Percentiles rank a stretch among this genome's conserved stretches.
phyloP scores from a whole-genome alignment of 23 red algal species.

The Gracilaria vermiculophylla region DNA sequence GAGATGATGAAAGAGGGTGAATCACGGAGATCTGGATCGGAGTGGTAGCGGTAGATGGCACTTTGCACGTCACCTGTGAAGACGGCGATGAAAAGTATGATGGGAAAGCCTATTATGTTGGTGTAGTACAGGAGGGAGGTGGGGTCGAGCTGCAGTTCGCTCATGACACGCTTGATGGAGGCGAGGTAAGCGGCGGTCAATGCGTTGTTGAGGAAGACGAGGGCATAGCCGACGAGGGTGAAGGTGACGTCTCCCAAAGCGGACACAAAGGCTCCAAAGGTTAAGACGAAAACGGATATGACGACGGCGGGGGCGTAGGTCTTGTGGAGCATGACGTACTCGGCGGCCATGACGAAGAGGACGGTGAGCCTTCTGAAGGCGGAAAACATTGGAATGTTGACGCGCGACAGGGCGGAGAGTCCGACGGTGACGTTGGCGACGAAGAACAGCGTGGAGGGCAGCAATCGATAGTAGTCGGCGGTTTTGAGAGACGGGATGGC shows the following conservation, averaged over 20 bases:
- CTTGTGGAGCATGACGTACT: constrained; percentile 81
- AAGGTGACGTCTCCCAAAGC: constrained; percentile 89
- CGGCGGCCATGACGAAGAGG: constrained; percentile 92
- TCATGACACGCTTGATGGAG: constrained; percentile 84
- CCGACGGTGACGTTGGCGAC: constrained; percentile 80
- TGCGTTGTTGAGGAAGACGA: constrained; percentile 94
- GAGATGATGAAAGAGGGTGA: constrained; percentile 64
- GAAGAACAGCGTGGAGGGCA: constrained; percentile 69
- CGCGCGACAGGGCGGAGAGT: constrained; percentile 78
- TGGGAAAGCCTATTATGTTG: constrained; percentile 64
- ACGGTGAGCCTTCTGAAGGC: constrained; percentile 92
- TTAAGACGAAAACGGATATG: constrained; percentile 80
- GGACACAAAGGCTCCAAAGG: constrained; percentile 86
- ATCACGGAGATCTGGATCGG: constrained; percentile 30
- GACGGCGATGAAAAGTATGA: constrained; percentile 46
- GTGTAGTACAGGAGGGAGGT: constrained; percentile 83
- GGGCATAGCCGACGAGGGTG: constrained; percentile 73
- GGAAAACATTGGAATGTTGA: constrained; percentile 98
- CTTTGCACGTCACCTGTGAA: constrained; percentile 38
- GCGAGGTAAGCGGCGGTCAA: constrained; percentile 89
- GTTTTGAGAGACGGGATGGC: constrained; percentile 32
- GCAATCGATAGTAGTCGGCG: constrained; percentile 34
- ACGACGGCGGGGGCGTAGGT: constrained; percentile 53
- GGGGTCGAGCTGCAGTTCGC: constrained; percentile 61
- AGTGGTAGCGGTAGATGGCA: constrained; percentile 35